Percentiles rank a stretch among this genome's conserved stretches.
Evolutionary conservation across 2,329 filamentous ascomycete genomes (phyloP).

Genomic region (Escovopsis sp.): DNA sequence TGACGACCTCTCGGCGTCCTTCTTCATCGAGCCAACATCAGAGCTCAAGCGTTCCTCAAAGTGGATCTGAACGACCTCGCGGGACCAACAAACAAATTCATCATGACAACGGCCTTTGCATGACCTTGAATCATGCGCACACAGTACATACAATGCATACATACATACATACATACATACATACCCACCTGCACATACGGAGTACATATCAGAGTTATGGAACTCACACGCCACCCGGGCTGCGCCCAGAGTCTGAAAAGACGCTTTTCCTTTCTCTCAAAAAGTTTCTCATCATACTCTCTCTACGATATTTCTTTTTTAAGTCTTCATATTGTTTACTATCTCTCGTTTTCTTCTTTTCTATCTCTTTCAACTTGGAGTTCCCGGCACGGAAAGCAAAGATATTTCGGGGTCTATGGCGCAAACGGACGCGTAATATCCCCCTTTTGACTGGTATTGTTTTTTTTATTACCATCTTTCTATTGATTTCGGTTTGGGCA

Average conservation of each 20-base stretch:
- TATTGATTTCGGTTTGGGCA: background rate
- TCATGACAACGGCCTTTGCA: background rate
- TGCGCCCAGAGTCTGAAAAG: background rate
- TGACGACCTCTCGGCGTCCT: conserved; percentile 47
- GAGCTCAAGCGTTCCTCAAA: conserved; percentile 21
- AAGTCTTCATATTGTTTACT: too few species aligned
- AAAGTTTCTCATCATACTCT: background rate
- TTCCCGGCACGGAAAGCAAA: background rate
- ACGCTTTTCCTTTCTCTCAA: background rate
- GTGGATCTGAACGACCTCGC: conserved; percentile 31
- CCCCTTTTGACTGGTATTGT: background rate
- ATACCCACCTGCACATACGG: too few species aligned
- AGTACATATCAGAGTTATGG: too few species aligned
- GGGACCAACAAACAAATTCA: background rate
- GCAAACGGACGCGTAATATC: background rate
- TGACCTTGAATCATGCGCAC: conserved; percentile 10
- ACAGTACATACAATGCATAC: conserved; percentile 18
- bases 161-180: background rate
- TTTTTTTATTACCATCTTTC: background rate
- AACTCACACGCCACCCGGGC: conserved; percentile 5
- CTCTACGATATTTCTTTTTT: background rate
- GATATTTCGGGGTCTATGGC: background rate
- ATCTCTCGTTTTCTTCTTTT: background rate
- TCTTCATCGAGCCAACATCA: conserved; percentile 32
- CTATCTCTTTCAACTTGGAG: background rate